Base-by-base conservation (phyloP, 2,329 filamentous ascomycete species). In the Cercospora zeina region DNA sequence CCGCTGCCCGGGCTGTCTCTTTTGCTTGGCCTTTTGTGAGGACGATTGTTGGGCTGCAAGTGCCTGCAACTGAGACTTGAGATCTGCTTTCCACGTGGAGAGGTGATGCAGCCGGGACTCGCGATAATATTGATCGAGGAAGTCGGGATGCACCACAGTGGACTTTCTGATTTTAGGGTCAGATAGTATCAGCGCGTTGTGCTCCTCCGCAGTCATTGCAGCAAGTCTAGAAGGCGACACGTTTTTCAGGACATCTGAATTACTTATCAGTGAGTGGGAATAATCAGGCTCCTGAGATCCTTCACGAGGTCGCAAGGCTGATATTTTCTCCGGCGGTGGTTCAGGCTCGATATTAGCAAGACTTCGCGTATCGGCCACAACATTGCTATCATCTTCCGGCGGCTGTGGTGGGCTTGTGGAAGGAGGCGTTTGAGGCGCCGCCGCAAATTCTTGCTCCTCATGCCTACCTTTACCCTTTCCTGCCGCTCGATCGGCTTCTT, bases 61-160 rank as follows among this genome's bases (percentile, higher is more conserved):
- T 7, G 84, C 86, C 76, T 97, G 93, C 72, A 99, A 87, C 69
- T 89, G 87, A 0, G 91, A 88, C 75, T 97, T 99, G 3, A 99
- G 79, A 63, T 96, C 90, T 1, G 93, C 90, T 79, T 97, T 99
- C 96, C 95, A 97, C 0, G 91, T 91, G 0, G 93, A 97, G 0
- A 99, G 80, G 73, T 99, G 95, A 75, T 99, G 96, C 19, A 99
- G 81, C 24, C 95, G 88, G 64, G 93, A 97, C 77, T 97, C 93
- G 4, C 91, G 89, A 73, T 97, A 99, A 72, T 91, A 99, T 65
- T 97, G 93, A 66, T 93, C 89, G 1, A 99, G 81, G 64, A 99
- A 99, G 36, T 95, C 88, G 0, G 96, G 95, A 68, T 99, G 96
- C 8, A 92, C 90, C 1, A 92, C 92, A 1, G 93, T 96, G 0